phyloP scores from a whole-genome alignment of 805 yeast genomes.

The Schwanniomyces polymorphus region DNA sequence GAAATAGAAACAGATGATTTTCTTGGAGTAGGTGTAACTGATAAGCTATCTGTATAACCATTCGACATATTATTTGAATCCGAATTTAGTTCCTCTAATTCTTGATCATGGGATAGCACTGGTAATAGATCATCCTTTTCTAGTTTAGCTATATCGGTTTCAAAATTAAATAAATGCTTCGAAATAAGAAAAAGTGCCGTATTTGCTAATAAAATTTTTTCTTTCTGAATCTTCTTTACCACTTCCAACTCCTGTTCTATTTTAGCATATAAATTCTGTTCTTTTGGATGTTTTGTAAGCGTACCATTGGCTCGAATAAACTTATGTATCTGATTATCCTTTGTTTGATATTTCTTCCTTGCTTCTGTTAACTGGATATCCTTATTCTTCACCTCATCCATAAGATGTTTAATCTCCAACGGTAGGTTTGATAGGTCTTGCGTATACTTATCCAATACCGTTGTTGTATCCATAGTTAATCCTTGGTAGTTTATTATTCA shows the following conservation, averaged over 20 bases:
- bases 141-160: constrained; percentile 70
- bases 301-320: constrained; percentile 83
- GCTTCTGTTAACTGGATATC: constrained; percentile 68
- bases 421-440: constrained; percentile 82
- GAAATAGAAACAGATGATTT: constrained; percentile 14
- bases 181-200: constrained; percentile 78
- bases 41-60: constrained; percentile 22
- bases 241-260: constrained; percentile 67
- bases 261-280: constrained; percentile 60
- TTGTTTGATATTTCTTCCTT: constrained; percentile 62
- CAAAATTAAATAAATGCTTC: constrained; percentile 71
- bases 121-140: constrained; percentile 83
- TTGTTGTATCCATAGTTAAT: constrained; percentile 80
- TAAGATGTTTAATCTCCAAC: constrained; percentile 75
- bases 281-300: constrained; percentile 77
- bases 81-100: constrained; percentile 14
- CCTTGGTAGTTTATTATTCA: not conserved
- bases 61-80: constrained; percentile 12
- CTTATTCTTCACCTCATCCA: constrained; percentile 73
- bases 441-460: constrained; percentile 49
- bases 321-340: constrained; percentile 81
- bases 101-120: constrained; percentile 36
- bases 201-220: constrained; percentile 76
- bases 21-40: constrained; percentile 33
- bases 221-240: constrained; percentile 66